phyloP scores from a whole-genome alignment of 352 stramenopile species.

The Peronospora destructor region DNA sequence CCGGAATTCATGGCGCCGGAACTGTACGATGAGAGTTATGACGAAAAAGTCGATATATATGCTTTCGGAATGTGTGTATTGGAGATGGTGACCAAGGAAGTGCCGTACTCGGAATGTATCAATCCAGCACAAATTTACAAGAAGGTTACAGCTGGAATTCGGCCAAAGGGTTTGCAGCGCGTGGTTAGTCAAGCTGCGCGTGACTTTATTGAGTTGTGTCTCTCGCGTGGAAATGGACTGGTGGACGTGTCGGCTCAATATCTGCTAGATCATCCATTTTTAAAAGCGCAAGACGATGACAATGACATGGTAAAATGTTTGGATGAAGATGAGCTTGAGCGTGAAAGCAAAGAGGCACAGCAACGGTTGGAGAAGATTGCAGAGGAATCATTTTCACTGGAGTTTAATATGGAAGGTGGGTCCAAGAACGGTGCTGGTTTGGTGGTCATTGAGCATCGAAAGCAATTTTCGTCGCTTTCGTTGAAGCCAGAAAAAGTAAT shows the following conservation, averaged over 20 bases:
- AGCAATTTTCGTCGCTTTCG: constrained; percentile 50
- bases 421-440: constrained; percentile 36
- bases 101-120: constrained; percentile 96
- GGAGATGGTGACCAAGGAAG: constrained; percentile 99
- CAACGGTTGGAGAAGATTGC: constrained; percentile 46
- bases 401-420: constrained; percentile 74
- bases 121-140: constrained; percentile 89
- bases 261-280: constrained; percentile 62
- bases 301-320: constrained; percentile 70
- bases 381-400: constrained; percentile 52
- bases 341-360: constrained; percentile 42
- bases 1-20: constrained; percentile 99
- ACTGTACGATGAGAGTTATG: constrained; percentile 97
- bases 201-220: constrained; percentile 81
- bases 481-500: constrained; percentile 47
- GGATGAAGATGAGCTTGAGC: constrained; percentile 59
- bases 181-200: constrained; percentile 64
- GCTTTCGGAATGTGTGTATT: constrained; percentile 99
- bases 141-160: constrained; percentile 84
- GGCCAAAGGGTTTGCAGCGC: constrained; percentile 59
- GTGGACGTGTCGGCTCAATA: constrained; percentile 81
- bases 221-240: constrained; percentile 71
- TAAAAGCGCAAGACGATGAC: constrained; percentile 75
- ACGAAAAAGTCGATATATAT: constrained; percentile 97
- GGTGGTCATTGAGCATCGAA: constrained; percentile 34